A percentile compares a stretch with the other conserved stretches of the same genome.
These are phyloP conservation scores for Bipolaris victoriae DNA, from an alignment of 2,329 filamentous ascomycete genomes.

Conservation along the genomic window DNA sequence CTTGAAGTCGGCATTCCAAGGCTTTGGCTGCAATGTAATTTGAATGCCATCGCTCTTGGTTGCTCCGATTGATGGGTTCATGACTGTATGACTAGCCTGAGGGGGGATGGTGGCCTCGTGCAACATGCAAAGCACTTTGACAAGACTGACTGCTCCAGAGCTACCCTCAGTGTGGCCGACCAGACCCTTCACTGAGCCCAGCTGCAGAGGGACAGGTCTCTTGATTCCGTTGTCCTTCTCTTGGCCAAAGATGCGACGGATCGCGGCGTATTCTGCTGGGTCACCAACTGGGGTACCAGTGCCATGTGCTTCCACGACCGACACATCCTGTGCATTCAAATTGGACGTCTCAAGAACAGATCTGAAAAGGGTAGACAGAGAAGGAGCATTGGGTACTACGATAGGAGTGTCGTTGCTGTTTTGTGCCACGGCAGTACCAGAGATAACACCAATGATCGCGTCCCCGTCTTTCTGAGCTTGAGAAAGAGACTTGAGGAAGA, in stretches of 20 bases:
- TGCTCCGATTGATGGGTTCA: conserved; percentile 27
- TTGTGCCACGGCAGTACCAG: not conserved
- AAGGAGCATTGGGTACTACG: not conserved
- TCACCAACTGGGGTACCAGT: not conserved
- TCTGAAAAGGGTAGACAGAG: not conserved
- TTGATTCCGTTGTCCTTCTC: not conserved
- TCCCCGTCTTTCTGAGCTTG: not conserved
- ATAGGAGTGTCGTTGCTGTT: not conserved
- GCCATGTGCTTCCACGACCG: not conserved
- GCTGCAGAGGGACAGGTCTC: not conserved
- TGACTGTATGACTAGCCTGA: conserved; percentile 20
- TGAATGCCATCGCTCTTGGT: conserved; percentile 16
- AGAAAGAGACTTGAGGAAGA: not conserved
- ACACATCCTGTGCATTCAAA: not conserved
- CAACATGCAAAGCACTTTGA: conserved; percentile 40
- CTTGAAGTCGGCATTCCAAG: conserved; percentile 17
- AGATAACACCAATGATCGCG: not conserved
- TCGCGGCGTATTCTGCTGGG: not conserved
- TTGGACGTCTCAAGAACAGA: not conserved
- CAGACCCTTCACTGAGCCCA: not conserved
- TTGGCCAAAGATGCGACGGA: not conserved
- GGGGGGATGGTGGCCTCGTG: conserved; percentile 26
- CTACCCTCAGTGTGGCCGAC: conserved; percentile 20
- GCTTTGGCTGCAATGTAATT: conserved; percentile 8
- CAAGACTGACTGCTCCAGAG: conserved; percentile 27